A percentile compares a stretch with the other conserved stretches of the same genome.
Conservation (phyloP, 306 rosid genomes). For the Lathyrus tuberosus region DNA sequence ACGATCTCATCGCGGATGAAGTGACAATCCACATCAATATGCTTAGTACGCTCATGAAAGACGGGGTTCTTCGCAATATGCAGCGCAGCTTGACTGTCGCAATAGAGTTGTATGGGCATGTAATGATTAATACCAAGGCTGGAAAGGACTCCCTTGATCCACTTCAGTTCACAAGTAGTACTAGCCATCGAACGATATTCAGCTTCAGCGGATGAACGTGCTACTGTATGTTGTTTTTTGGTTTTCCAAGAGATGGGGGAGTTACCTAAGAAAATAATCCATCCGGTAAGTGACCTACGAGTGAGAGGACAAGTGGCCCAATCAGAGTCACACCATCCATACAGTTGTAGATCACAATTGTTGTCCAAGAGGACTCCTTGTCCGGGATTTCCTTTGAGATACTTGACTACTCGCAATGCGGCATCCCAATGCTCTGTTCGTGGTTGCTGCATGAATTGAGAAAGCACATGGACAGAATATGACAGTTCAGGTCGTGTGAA, state of each 20-base stretch:
- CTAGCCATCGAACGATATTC: not conserved
- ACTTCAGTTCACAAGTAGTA: not conserved
- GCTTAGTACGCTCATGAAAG: not conserved
- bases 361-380: not conserved
- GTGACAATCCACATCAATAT: not conserved
- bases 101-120: not conserved
- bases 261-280: no score
- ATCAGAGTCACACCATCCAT: no score
- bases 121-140: not conserved
- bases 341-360: not conserved
- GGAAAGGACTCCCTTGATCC: not conserved
- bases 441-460: not conserved
- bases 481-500: not conserved
- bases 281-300: not conserved
- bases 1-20: not conserved
- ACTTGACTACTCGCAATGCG: not conserved
- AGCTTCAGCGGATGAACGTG: not conserved
- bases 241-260: no score
- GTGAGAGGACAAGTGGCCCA: not conserved
- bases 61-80: not conserved
- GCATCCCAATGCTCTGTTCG: not conserved
- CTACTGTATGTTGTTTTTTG: no score
- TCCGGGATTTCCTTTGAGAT: not conserved
- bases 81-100: no score
- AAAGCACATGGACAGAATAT: not conserved